Conservation (phyloP, 2,329 filamentous ascomycete genomes). For the Coniosporium uncinatum region DNA sequence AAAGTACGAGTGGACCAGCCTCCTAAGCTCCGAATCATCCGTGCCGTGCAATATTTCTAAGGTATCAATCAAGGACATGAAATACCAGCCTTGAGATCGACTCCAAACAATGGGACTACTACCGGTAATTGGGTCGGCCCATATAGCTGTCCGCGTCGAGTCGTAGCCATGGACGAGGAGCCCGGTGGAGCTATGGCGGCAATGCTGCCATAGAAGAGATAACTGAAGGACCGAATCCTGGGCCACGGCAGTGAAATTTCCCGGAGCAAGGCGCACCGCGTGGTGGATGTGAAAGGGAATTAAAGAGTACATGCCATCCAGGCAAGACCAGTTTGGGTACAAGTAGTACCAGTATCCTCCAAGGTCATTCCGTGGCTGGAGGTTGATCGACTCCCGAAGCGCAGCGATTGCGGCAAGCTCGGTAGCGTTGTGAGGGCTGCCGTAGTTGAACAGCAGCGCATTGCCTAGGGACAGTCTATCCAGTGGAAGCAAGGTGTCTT, state of each 20-base stretch:
- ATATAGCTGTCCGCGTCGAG: slow-evolving; percentile 37
- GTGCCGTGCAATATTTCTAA: slow-evolving; percentile 30
- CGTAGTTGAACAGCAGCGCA: slow-evolving; percentile 12
- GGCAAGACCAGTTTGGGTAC: slow-evolving; percentile 47
- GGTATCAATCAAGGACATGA: slow-evolving; percentile 43
- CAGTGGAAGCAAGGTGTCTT: slow-evolving; percentile 15
- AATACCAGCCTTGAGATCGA: slow-evolving; percentile 49
- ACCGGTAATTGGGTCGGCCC: slow-evolving; percentile 45
- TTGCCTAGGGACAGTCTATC: slow-evolving; percentile 23
- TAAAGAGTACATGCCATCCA: slow-evolving; percentile 47
- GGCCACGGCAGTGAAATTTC: slow-evolving; percentile 9
- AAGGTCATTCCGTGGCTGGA: slow-evolving; percentile 19
- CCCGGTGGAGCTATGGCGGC: slow-evolving; percentile 25
- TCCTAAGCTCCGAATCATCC: no score
- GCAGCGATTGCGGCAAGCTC: slow-evolving; percentile 11
- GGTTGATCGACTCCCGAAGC: slow-evolving; percentile 16
- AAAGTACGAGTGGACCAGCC: slow-evolving; percentile 23
- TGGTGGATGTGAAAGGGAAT: slow-evolving; percentile 33
- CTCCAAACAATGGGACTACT: slow-evolving; percentile 48
- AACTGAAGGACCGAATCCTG: slow-evolving; percentile 30
- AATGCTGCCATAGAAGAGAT: slow-evolving; percentile 12
- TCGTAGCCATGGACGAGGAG: slow-evolving; percentile 52
- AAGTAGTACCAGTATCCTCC: slow-evolving; percentile 27
- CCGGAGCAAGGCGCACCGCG: slow-evolving; percentile 4
- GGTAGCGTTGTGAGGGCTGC: slow-evolving; percentile 8